These are phyloP conservation scores for Hypoxylon rickii DNA, from an alignment of 495 filamentous ascomycete species.

Conservation along the genomic window DNA sequence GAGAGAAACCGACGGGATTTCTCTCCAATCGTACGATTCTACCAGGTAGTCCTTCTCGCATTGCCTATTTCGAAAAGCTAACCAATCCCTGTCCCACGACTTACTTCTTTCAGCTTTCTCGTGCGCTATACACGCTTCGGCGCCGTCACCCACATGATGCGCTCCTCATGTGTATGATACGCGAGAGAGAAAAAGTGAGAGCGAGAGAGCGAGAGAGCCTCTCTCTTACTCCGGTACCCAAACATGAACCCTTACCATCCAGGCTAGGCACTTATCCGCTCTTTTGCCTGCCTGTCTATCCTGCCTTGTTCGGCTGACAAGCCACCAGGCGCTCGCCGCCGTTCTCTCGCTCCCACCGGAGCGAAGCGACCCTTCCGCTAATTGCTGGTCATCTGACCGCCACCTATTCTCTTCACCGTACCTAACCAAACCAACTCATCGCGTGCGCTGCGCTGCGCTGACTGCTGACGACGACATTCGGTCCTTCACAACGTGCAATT, in stretches of 20 bases:
- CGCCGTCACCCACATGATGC: constrained; percentile 28
- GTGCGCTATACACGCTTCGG: constrained; percentile 2
- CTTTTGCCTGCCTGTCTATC: too few species aligned
- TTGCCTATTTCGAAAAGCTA: constrained; percentile 10
- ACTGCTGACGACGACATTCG: neutral
- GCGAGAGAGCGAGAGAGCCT: too few species aligned
- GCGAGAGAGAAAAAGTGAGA: constrained; percentile 4
- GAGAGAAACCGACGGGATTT: neutral
- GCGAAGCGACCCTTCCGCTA: neutral
- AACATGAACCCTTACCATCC: too few species aligned
- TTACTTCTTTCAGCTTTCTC: constrained; percentile 18
- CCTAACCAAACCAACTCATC: neutral
- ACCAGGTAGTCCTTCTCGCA: constrained; percentile 7
- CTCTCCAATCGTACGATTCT: constrained; percentile 22
- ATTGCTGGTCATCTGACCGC: neutral
- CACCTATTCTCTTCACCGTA: neutral
- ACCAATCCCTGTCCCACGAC: constrained; percentile 5
- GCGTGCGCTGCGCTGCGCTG: neutral
- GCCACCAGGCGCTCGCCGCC: too few species aligned
- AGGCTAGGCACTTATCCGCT: too few species aligned
- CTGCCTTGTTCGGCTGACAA: too few species aligned
- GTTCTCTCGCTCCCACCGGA: neutral
- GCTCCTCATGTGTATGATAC: constrained; percentile 30
- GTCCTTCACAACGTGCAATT: neutral
- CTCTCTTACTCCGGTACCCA: too few species aligned